Evolutionary conservation across 2,329 filamentous ascomycete genomes (phyloP).

Genomic region (Didymella pinodella): DNA sequence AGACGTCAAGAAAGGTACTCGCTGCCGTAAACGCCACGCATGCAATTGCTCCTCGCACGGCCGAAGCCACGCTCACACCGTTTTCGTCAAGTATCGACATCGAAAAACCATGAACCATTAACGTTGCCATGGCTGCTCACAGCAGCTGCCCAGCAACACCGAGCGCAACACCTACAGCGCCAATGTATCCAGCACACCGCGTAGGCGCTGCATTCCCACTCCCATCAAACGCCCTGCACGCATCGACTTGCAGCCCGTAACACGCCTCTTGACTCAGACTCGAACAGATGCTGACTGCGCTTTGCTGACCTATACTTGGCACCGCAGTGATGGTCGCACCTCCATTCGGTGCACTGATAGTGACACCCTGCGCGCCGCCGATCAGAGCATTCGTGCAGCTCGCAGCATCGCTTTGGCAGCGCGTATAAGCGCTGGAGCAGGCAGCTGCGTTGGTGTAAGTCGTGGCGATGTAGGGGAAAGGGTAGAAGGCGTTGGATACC

Average conservation of each 20-base stretch:
- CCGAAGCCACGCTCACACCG: constrained; percentile 7
- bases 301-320: constrained; percentile 38
- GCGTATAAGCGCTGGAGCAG: constrained; percentile 63
- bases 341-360: constrained; percentile 58
- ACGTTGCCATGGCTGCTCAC: constrained; percentile 17
- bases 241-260: constrained; percentile 57
- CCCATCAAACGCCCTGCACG: constrained; percentile 55
- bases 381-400: constrained; percentile 54
- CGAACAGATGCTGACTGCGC: constrained; percentile 43
- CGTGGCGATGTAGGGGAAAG: constrained; percentile 63
- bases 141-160: constrained; percentile 55
- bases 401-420: constrained; percentile 58
- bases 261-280: constrained; percentile 57
- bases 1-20: background rate
- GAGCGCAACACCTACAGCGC: constrained; percentile 42
- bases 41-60: constrained; percentile 9
- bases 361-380: constrained; percentile 60
- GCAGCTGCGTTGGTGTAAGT: constrained; percentile 60
- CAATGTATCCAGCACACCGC: constrained; percentile 30
- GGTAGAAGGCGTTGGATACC: constrained; percentile 60
- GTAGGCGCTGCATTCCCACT: constrained; percentile 41
- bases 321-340: constrained; percentile 60
- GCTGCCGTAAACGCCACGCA: constrained; percentile 14
- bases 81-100: constrained; percentile 32
- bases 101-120: constrained; percentile 11